Percentiles rank a stretch among this genome's conserved stretches.
phyloP scores from a whole-genome alignment of 78 protist species.

The Emiliania huxleyi region DNA sequence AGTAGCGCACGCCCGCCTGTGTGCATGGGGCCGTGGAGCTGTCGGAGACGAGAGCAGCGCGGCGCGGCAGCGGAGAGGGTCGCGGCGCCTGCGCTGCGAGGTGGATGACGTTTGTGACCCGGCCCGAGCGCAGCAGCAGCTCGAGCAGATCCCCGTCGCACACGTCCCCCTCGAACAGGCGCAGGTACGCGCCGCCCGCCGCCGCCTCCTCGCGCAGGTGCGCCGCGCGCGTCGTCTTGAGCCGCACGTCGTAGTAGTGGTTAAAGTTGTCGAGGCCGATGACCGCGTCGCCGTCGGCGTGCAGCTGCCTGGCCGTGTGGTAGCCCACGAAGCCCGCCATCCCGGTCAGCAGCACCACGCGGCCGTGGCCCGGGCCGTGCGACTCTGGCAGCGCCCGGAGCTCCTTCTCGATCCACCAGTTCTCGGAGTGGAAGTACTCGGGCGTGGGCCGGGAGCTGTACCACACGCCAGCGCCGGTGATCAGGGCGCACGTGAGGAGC shows the following conservation, averaged over 20 bases:
- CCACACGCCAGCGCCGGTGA: neutral
- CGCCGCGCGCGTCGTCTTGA: constrained; percentile 22
- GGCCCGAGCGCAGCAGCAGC: neutral
- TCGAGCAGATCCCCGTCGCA: neutral
- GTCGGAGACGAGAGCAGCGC: too few species aligned
- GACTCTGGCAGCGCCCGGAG: neutral
- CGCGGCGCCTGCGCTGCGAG: constrained; percentile 60
- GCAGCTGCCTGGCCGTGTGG: neutral
- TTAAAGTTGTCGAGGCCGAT: constrained; percentile 61
- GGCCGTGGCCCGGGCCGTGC: neutral
- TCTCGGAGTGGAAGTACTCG: neutral
- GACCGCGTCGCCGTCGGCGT: neutral
- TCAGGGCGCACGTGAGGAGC: neutral
- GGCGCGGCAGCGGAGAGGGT: too few species aligned
- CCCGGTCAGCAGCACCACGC: neutral
- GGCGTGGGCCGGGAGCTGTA: neutral
- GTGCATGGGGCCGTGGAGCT: neutral
- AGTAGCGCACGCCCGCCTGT: constrained; percentile 66
- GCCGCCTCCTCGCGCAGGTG: neutral
- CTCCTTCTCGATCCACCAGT: neutral
- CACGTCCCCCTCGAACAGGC: neutral
- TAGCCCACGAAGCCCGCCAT: constrained; percentile 16
- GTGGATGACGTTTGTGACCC: constrained; percentile 50
- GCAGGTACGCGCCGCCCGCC: neutral
- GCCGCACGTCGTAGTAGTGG: constrained; percentile 46